These are phyloP conservation scores for Komagataea norvegica DNA, from an alignment of 1,139 yeast genomes.

Conservation along the genomic window DNA sequence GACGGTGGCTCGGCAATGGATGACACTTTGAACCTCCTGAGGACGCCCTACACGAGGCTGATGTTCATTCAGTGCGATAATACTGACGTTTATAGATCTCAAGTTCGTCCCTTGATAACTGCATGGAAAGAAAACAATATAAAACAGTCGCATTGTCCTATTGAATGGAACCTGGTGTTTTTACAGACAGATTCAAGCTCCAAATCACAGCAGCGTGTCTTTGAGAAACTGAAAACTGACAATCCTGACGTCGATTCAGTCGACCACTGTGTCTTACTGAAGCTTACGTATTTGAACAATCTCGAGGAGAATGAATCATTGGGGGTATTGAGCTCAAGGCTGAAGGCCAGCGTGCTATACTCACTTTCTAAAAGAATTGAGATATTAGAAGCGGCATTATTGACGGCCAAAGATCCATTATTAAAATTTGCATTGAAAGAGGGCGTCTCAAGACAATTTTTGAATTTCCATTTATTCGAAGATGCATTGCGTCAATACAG, in stretches of 20 bases:
- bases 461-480: slow-evolving; percentile 49
- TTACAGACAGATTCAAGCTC: slow-evolving; percentile 40
- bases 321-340: slow-evolving; percentile 39
- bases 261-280: slow-evolving; percentile 40
- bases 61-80: slow-evolving; percentile 66
- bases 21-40: slow-evolving; percentile 9
- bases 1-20: slow-evolving; percentile 6
- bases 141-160: slow-evolving; percentile 38
- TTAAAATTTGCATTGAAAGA: slow-evolving; percentile 30
- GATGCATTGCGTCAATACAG: slow-evolving; percentile 49
- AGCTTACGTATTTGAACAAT: slow-evolving; percentile 35
- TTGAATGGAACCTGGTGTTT: slow-evolving; percentile 65
- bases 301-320: slow-evolving; percentile 44
- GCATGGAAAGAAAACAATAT: slow-evolving; percentile 71
- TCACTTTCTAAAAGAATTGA: slow-evolving; percentile 52
- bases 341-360: slow-evolving; percentile 50
- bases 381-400: slow-evolving; percentile 33
- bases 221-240: slow-evolving; percentile 63
- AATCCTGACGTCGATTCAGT: slow-evolving; percentile 37
- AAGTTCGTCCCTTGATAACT: slow-evolving; percentile 72
- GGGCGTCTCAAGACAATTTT: slow-evolving; percentile 41
- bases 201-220: slow-evolving; percentile 50
- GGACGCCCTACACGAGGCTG: slow-evolving; percentile 56
- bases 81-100: slow-evolving; percentile 69
- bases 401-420: slow-evolving; percentile 32